Percentiles rank a stretch among this genome's conserved stretches.
Conservation (phyloP, 306 rosid genomes). For the Boehmeria nivea region DNA sequence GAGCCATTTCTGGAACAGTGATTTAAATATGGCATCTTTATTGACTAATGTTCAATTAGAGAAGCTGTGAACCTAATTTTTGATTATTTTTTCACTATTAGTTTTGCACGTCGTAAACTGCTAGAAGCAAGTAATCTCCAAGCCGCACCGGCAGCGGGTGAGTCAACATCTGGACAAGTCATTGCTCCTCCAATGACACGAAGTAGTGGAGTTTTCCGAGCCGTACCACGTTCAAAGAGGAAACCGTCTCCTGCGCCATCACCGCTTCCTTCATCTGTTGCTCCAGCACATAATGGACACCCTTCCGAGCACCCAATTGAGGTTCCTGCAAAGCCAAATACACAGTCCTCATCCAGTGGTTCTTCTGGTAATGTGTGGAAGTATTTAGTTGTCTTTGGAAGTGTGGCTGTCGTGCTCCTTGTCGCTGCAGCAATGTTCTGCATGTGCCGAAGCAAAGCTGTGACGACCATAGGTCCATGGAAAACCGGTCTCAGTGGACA, state of each 20-base stretch:
- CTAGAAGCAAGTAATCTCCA: conserved; percentile 64
- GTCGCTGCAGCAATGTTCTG: conserved; percentile 38
- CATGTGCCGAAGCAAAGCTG: conserved; percentile 61
- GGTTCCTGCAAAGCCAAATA: conserved; percentile 14
- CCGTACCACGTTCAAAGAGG: conserved; percentile 34
- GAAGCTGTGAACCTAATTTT: conserved; percentile 34
- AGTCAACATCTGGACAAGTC: conserved; percentile 25
- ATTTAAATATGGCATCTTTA: conserved; percentile 28
- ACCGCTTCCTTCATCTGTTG: conserved; percentile 18
- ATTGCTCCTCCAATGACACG: conserved; percentile 38
- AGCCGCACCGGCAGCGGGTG: conserved; percentile 48
- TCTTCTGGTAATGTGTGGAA: conserved; percentile 45
- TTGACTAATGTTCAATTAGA: conserved; percentile 32
- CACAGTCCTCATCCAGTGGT: conserved; percentile 8
- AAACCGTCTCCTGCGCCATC: conserved; percentile 28
- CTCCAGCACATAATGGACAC: neutral
- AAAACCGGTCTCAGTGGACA: conserved; percentile 93
- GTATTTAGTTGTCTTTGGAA: conserved; percentile 27
- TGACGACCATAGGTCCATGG: conserved; percentile 72
- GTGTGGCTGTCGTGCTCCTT: conserved; percentile 37
- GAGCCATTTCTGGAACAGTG: conserved; percentile 60
- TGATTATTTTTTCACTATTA: conserved; percentile 14
- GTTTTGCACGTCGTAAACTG: conserved; percentile 53
- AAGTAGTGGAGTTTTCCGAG: conserved; percentile 78
- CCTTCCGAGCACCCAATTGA: conserved; percentile 14